Percentiles rank a stretch among this genome's conserved stretches.
phyloP scores from a whole-genome alignment of 2,329 filamentous ascomycete species.

The Cordyceps tenuipes region DNA sequence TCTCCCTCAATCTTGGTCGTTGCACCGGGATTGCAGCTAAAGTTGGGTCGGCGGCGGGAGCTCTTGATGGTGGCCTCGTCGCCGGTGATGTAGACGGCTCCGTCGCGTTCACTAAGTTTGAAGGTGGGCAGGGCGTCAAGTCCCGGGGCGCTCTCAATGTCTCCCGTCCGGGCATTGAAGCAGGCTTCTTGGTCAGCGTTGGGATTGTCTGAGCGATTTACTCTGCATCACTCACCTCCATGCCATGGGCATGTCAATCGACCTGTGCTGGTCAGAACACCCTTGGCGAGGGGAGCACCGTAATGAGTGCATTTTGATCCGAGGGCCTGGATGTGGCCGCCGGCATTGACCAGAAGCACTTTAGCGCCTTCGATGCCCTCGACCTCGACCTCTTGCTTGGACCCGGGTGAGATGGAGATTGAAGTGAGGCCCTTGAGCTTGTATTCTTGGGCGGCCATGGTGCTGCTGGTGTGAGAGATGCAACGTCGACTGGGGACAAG shows the following conservation, averaged over 20 bases:
- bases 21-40: conserved; percentile 55
- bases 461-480: conserved; percentile 7
- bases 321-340: conserved; percentile 68
- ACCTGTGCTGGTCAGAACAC: conserved; percentile 73
- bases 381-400: conserved; percentile 84
- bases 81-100: conserved; percentile 74
- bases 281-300: conserved; percentile 80
- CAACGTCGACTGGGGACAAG: not conserved
- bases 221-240: conserved; percentile 53
- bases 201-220: not conserved
- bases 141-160: conserved; percentile 91
- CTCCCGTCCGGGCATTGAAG: conserved; percentile 81
- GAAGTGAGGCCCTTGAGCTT: conserved; percentile 70
- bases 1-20: conserved; percentile 45
- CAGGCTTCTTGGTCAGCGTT: conserved; percentile 52
- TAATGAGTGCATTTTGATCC: conserved; percentile 86
- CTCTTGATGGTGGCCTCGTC: conserved; percentile 72
- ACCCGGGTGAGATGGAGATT: conserved; percentile 65
- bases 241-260: conserved; percentile 94
- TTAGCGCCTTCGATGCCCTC: conserved; percentile 83
- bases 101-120: conserved; percentile 70
- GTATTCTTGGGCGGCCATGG: conserved; percentile 49
- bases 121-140: conserved; percentile 80
- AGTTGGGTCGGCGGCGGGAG: conserved; percentile 63
- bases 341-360: conserved; percentile 74